phyloP scores from a whole-genome alignment of 768 basidiomycete species.

The Auriscalpium vulgare region DNA sequence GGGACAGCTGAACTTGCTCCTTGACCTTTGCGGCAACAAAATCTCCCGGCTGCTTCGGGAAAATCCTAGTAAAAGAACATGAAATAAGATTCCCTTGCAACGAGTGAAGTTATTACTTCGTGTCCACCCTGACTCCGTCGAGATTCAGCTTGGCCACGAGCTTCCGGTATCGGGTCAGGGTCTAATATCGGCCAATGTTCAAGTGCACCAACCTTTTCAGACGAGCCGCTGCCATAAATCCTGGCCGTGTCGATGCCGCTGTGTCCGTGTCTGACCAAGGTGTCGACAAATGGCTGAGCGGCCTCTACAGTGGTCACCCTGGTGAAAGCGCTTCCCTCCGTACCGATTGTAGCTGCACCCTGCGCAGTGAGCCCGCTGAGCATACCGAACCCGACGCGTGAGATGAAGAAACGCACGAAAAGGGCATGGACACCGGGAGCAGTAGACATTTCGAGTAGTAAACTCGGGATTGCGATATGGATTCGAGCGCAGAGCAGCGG shows the following conservation, averaged over 20 bases:
- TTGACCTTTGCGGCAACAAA: background rate
- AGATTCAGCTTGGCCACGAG: constrained; percentile 15
- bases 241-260: constrained; percentile 11
- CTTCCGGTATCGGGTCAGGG: background rate
- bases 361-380: background rate
- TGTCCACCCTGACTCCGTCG: constrained; percentile 29
- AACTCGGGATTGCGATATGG: too few relatives aligned
- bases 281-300: constrained; percentile 17
- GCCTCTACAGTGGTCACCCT: constrained; percentile 10
- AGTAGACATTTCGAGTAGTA: too few relatives aligned
- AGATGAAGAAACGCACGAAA: too few relatives aligned
- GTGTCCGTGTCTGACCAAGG: constrained; percentile 12
- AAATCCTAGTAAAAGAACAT: background rate
- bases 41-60: constrained; percentile 3
- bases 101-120: constrained; percentile 24
- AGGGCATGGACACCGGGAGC: too few relatives aligned
- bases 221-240: constrained; percentile 14
- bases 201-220: constrained; percentile 15
- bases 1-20: background rate
- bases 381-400: too few relatives aligned
- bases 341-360: constrained; percentile 16
- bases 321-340: background rate
- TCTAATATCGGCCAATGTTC: background rate
- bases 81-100: background rate
- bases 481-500: too few relatives aligned